A percentile compares a stretch with the other conserved stretches of the same genome.
Conservation (phyloP, 805 yeast species). For the Starmerella stellata region DNA sequence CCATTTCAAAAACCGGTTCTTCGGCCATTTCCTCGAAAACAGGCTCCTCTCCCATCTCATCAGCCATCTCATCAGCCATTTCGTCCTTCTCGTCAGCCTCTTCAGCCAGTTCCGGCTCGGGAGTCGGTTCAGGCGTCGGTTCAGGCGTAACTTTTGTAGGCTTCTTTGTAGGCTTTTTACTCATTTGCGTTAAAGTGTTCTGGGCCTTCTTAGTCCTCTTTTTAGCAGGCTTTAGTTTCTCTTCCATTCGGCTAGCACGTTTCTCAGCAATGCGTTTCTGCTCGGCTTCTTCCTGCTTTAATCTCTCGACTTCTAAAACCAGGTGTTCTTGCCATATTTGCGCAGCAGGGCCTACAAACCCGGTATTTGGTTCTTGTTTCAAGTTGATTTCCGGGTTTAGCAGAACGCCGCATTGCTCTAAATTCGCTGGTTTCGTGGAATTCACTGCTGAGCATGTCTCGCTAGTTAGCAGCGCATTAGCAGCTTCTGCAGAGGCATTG, state of each 20-base stretch:
- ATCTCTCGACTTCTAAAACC: neutral
- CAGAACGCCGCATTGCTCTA: neutral
- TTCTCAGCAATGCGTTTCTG: neutral
- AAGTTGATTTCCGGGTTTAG: neutral
- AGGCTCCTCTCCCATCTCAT: no score
- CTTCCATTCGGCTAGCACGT: neutral
- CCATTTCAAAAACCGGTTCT: no score
- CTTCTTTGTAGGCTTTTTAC: neutral
- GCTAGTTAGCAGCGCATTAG: neutral
- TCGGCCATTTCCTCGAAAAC: no score
- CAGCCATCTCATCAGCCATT: no score
- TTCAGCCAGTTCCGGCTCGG: no score
- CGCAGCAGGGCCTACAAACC: neutral
- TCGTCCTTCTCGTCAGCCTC: no score
- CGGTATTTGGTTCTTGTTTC: neutral
- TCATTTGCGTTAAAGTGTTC: neutral
- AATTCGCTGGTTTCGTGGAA: neutral
- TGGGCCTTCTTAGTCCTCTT: neutral
- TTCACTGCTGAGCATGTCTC: neutral
- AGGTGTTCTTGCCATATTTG: neutral
- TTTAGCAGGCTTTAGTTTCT: neutral
- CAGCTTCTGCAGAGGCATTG: neutral
- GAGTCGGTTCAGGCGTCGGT: neutral
- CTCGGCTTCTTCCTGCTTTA: neutral
- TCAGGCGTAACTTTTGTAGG: neutral